phyloP scores from a whole-genome alignment of 2,329 filamentous ascomycete species.

The Cercospora sp. region DNA sequence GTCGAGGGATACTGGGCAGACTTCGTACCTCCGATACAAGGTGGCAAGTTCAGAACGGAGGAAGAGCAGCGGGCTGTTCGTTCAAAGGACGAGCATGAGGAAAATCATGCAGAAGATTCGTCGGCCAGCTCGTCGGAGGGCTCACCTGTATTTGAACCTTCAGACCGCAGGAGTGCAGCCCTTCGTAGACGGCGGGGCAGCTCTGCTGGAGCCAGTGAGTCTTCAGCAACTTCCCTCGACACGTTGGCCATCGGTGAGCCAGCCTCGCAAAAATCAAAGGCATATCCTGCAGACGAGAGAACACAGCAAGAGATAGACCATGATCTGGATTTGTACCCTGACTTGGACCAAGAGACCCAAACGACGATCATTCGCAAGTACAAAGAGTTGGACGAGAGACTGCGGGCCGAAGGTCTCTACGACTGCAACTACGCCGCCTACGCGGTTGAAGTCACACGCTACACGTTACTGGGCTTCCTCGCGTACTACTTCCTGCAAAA shows the following conservation, averaged over 20 bases:
- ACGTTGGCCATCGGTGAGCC: constrained; percentile 49
- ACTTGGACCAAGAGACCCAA: constrained; percentile 72
- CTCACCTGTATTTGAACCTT: constrained; percentile 60
- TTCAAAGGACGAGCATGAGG: constrained; percentile 28
- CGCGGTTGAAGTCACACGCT: constrained; percentile 71
- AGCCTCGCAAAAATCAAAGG: constrained; percentile 41
- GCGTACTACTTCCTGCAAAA: constrained; percentile 54
- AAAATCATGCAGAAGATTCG: constrained; percentile 39
- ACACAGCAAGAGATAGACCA: constrained; percentile 74
- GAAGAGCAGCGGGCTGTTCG: constrained; percentile 37
- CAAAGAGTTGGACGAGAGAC: constrained; percentile 69
- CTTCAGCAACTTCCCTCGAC: constrained; percentile 63
- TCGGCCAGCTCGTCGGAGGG: constrained; percentile 59
- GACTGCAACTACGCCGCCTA: constrained; percentile 83
- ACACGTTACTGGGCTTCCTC: constrained; percentile 64
- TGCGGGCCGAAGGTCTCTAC: constrained; percentile 75
- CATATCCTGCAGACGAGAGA: constrained; percentile 62
- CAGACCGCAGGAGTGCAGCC: constrained; percentile 40
- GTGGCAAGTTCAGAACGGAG: constrained; percentile 69
- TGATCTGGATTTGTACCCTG: constrained; percentile 78
- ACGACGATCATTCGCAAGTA: constrained; percentile 77
- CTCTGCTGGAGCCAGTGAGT: constrained; percentile 37
- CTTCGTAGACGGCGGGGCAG: constrained; percentile 43
- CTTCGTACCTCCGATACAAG: constrained; percentile 88
- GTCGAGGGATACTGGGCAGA: constrained; percentile 83